Conservation (phyloP, 2,329 filamentous ascomycete species). For the Cryphonectria nitschkei region DNA sequence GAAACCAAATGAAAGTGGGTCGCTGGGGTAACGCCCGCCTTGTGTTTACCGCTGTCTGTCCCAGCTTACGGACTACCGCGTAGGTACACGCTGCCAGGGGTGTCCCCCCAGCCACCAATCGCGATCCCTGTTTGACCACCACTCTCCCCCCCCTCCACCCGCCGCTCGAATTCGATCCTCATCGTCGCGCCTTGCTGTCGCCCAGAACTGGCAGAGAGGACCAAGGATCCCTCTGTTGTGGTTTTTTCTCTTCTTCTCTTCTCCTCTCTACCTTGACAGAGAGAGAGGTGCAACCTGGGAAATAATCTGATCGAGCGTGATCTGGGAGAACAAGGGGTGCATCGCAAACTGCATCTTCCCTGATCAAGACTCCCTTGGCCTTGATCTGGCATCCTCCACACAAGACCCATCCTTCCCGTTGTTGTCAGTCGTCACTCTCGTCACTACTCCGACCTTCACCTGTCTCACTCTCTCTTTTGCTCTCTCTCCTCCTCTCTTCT, state of each 20-base stretch:
- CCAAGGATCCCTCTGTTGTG: neutral
- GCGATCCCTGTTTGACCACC: slow-evolving; percentile 3
- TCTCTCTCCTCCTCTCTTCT: neutral
- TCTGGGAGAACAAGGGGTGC: neutral
- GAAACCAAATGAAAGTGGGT: slow-evolving; percentile 1
- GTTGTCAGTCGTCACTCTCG: slow-evolving; percentile 3
- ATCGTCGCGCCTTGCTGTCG: slow-evolving; percentile 2
- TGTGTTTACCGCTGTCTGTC: slow-evolving; percentile 14
- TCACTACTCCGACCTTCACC: neutral
- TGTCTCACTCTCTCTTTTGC: neutral
- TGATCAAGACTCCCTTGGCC: neutral
- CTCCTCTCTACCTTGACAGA: neutral
- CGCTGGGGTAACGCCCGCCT: slow-evolving; percentile 17
- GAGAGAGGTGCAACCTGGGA: neutral
- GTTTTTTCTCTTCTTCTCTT: neutral
- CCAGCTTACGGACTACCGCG: slow-evolving; percentile 1
- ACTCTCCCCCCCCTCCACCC: neutral
- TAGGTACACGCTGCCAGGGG: neutral
- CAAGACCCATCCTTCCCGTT: neutral
- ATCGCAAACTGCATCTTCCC: neutral
- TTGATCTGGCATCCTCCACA: neutral
- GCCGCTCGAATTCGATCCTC: neutral
- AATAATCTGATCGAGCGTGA: neutral
- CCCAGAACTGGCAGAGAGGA: neutral
- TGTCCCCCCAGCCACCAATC: slow-evolving; percentile 2